Conservation (phyloP, 148 eudicot genomes). For the Salicornia ramosissima region DNA sequence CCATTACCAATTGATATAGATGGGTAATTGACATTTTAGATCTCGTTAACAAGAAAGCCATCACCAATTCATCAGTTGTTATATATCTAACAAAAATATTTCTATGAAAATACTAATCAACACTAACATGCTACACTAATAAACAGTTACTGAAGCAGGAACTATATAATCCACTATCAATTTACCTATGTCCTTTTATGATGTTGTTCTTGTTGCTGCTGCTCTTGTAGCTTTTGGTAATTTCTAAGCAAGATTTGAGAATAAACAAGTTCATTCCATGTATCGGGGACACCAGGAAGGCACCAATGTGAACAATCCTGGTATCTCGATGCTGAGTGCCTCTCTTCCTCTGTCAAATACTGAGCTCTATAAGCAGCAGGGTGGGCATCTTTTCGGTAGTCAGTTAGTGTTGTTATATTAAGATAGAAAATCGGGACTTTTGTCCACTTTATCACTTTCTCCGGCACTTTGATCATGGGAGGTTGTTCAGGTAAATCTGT, state of each 20-base stretch:
- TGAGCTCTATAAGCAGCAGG: slow-evolving; percentile 51
- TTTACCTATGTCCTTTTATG: slow-evolving; percentile 21
- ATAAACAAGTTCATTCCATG: slow-evolving; percentile 66
- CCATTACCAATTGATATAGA: too few relatives aligned
- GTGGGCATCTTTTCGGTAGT: slow-evolving; percentile 64
- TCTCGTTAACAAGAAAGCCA: too few relatives aligned
- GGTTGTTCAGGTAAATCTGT: slow-evolving; percentile 32
- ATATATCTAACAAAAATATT: not conserved
- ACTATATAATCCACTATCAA: not conserved
- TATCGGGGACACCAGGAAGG: slow-evolving; percentile 81
- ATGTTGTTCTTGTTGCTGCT: slow-evolving; percentile 14
- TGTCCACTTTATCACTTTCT: slow-evolving; percentile 40
- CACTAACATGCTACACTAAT: not conserved
- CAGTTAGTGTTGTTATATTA: slow-evolving; percentile 57
- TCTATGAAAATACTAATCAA: not conserved
- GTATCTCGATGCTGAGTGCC: slow-evolving; percentile 26
- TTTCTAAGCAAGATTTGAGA: slow-evolving; percentile 43
- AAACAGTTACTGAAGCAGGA: not conserved
- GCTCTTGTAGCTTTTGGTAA: slow-evolving; percentile 22
- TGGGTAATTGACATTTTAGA: too few relatives aligned
- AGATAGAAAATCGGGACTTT: slow-evolving; percentile 47
- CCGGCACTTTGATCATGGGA: slow-evolving; percentile 39
- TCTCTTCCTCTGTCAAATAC: slow-evolving; percentile 47
- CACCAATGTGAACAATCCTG: slow-evolving; percentile 92
- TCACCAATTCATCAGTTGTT: too few relatives aligned